Percentiles rank a stretch among this genome's conserved stretches.
These are phyloP conservation scores for Tulasnella sp. DNA, from an alignment of 768 basidiomycete species.

Conservation along the genomic window DNA sequence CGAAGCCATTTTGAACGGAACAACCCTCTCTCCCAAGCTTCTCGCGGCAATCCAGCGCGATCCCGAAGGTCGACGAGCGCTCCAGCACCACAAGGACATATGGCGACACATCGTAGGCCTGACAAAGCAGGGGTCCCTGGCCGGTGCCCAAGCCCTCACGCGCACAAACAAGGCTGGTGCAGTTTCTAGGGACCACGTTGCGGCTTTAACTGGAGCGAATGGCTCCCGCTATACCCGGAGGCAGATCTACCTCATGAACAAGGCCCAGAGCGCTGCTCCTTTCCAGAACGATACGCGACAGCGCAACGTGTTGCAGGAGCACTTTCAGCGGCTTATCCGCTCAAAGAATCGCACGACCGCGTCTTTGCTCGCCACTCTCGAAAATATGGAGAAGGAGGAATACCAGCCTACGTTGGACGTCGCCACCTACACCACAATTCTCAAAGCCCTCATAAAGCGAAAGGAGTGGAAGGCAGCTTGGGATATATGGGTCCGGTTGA, in stretches of 20 bases:
- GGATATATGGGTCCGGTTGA: slow-evolving; percentile 3
- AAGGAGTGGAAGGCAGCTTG: slow-evolving; percentile 5
- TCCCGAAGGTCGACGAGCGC: not conserved
- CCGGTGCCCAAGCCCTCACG: not conserved
- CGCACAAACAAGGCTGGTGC: not conserved
- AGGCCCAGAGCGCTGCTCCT: not conserved
- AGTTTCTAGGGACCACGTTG: not conserved
- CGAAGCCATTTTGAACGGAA: not conserved
- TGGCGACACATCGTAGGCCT: not conserved
- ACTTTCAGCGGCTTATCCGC: not conserved
- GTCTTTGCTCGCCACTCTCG: not conserved
- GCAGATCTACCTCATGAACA: not conserved
- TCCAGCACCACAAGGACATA: not conserved
- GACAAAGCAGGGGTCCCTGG: not conserved
- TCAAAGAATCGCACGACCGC: not conserved
- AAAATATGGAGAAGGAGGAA: not conserved
- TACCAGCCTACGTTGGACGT: not conserved
- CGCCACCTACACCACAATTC: not conserved
- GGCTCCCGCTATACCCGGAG: not conserved
- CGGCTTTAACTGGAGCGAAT: not conserved
- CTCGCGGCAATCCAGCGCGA: not conserved
- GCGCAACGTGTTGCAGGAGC: not conserved
- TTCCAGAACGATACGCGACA: not conserved
- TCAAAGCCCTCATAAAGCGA: not conserved
- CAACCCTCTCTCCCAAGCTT: not conserved